Percentiles rank a stretch among this genome's conserved stretches.
These are phyloP conservation scores for Skeletonema tropicum DNA, from an alignment of 108 stramenopile genomes.

Conservation along the genomic window DNA sequence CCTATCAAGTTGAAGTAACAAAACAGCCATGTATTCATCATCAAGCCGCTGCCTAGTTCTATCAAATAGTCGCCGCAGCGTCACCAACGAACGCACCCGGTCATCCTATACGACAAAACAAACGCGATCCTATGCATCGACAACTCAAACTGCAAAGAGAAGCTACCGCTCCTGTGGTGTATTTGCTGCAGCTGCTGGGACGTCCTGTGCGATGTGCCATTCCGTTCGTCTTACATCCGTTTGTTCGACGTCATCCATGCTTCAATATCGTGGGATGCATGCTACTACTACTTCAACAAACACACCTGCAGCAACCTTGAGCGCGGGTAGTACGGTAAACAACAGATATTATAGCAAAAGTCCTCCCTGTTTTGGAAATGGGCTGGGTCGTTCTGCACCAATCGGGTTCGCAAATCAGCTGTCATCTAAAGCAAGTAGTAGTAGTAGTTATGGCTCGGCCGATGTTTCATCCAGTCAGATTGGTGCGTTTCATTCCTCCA, in stretches of 20 bases:
- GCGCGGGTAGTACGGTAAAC: background rate
- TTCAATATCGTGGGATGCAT: background rate
- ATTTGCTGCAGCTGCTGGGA: conserved; percentile 1
- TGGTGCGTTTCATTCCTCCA: background rate
- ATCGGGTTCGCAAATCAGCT: background rate
- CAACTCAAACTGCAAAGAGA: conserved; percentile 2
- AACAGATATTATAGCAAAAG: conserved; percentile 1
- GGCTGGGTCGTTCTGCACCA: conserved; percentile 8
- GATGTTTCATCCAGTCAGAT: background rate
- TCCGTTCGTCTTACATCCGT: background rate
- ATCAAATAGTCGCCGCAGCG: conserved; percentile 18
- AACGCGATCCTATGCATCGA: conserved; percentile 14
- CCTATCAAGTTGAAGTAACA: too few relatives aligned
- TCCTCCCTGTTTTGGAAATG: conserved; percentile 24
- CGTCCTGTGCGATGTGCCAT: conserved; percentile 7
- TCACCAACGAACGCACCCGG: conserved; percentile 10
- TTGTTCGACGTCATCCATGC: background rate
- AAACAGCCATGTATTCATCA: conserved; percentile 1
- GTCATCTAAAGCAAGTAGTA: background rate
- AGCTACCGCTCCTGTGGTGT: conserved; percentile 6
- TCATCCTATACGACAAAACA: conserved; percentile 7
- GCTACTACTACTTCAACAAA: background rate
- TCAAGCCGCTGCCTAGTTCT: conserved; percentile 16
- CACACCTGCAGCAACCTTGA: background rate
- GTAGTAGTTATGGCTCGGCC: background rate